These are phyloP conservation scores for Trichophyton rubrum DNA, from an alignment of 2,329 filamentous ascomycete genomes.

Conservation along the genomic window DNA sequence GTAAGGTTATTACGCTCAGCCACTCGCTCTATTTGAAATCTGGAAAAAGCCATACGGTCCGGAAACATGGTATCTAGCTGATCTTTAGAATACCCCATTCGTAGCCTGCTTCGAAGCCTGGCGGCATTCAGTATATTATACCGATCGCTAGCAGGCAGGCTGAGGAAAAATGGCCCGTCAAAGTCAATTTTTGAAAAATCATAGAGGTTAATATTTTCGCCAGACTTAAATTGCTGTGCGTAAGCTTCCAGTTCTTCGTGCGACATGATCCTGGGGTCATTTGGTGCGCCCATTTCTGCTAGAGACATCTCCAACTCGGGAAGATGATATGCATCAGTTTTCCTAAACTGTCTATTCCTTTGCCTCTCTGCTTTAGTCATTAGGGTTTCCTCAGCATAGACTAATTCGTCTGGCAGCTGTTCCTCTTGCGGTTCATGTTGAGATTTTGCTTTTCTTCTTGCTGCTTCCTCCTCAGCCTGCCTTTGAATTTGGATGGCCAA, in stretches of 20 bases:
- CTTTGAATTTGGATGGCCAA: slow-evolving; percentile 91
- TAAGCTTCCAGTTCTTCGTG: slow-evolving; percentile 90
- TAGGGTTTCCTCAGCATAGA: slow-evolving; percentile 83
- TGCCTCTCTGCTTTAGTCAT: slow-evolving; percentile 66
- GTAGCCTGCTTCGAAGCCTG: slow-evolving; percentile 68
- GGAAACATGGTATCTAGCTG: slow-evolving; percentile 96
- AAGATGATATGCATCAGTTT: slow-evolving; percentile 89
- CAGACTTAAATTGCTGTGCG: slow-evolving; percentile 77
- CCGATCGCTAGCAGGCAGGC: slow-evolving; percentile 73
- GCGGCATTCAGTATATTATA: slow-evolving; percentile 98
- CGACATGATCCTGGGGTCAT: slow-evolving; percentile 94
- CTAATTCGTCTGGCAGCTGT: slow-evolving; percentile 56
- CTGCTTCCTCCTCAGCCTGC: slow-evolving; percentile 70
- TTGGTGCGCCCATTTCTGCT: slow-evolving; percentile 72
- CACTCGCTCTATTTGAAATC: slow-evolving; percentile 91
- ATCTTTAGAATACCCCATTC: slow-evolving; percentile 95
- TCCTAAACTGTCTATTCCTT: slow-evolving; percentile 66
- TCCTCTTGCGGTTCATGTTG: slow-evolving; percentile 44
- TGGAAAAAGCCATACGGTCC: slow-evolving; percentile 91
- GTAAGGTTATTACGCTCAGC: slow-evolving; percentile 87
- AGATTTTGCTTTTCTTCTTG: slow-evolving; percentile 38
- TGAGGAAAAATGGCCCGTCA: slow-evolving; percentile 87
- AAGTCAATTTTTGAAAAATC: slow-evolving; percentile 99
- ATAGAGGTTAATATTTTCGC: slow-evolving; percentile 78
- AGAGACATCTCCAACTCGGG: slow-evolving; percentile 71